Evolutionary conservation across 148 eudicot genomes (phyloP).

Genomic region (Cornus kousa): DNA sequence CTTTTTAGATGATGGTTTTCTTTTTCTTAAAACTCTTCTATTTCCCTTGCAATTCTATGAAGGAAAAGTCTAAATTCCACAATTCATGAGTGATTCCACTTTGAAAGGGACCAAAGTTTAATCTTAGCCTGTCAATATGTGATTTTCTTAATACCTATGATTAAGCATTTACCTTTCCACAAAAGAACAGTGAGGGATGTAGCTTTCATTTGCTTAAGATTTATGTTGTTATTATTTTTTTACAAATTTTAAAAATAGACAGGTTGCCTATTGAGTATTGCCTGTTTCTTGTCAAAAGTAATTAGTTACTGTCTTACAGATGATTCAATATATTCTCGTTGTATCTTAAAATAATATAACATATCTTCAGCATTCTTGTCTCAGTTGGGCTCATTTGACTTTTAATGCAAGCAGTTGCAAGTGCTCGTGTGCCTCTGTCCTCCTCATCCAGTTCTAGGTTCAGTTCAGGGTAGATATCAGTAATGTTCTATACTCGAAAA

Average conservation of each 20-base stretch:
- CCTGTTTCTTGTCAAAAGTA: background rate
- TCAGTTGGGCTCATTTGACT: background rate
- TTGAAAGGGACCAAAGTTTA: background rate
- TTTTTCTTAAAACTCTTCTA: background rate
- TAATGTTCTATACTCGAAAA: background rate
- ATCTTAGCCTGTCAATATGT: background rate
- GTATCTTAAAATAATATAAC: background rate
- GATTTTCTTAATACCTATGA: background rate
- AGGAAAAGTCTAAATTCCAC: background rate
- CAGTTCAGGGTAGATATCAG: background rate
- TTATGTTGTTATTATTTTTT: no score
- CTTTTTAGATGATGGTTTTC: background rate
- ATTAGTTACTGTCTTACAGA: background rate
- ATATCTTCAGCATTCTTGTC: background rate
- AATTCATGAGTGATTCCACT: background rate
- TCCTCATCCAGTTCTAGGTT: background rate
- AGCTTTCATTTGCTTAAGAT: no score
- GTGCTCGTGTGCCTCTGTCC: background rate
- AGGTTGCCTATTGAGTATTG: no score
- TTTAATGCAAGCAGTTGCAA: background rate
- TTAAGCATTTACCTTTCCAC: no score
- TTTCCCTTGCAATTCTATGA: conserved; percentile 11
- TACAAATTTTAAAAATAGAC: no score
- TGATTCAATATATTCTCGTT: background rate
- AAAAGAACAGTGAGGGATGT: no score